Conservation (phyloP, 2,329 filamentous ascomycete genomes). For the Fusarium poae region DNA sequence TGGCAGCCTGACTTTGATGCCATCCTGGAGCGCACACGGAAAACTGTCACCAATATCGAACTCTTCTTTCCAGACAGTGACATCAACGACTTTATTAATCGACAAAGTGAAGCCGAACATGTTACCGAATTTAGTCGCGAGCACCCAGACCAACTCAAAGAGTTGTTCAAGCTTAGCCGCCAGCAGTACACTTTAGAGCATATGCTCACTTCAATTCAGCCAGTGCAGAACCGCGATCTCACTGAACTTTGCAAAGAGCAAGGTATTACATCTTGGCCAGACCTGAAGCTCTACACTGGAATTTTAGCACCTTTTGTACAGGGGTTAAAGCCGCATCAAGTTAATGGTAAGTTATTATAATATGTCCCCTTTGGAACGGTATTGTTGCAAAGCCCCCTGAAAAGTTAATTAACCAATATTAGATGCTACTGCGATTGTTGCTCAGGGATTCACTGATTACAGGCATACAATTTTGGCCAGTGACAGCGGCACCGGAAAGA, state of each 20-base stretch:
- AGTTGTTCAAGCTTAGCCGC: neutral
- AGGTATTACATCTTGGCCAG: neutral
- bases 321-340: neutral
- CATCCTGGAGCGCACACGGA: neutral
- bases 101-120: neutral
- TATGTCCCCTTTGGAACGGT: neutral
- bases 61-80: neutral
- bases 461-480: too few relatives aligned
- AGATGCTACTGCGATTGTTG: neutral
- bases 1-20: neutral
- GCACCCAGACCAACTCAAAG: neutral
- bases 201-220: neutral
- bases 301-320: accelerated
- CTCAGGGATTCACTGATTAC: neutral
- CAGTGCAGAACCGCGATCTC: too few relatives aligned
- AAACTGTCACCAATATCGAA: neutral
- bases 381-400: too few relatives aligned
- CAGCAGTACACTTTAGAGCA: neutral
- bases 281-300: neutral
- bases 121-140: neutral
- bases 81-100: neutral
- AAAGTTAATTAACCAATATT: neutral
- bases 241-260: neutral
- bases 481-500: neutral
- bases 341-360: neutral